Percentiles rank a stretch among this genome's conserved stretches.
These are phyloP conservation scores for Lipomyces starkeyi DNA, from an alignment of 805 yeast genomes.

Conservation along the genomic window DNA sequence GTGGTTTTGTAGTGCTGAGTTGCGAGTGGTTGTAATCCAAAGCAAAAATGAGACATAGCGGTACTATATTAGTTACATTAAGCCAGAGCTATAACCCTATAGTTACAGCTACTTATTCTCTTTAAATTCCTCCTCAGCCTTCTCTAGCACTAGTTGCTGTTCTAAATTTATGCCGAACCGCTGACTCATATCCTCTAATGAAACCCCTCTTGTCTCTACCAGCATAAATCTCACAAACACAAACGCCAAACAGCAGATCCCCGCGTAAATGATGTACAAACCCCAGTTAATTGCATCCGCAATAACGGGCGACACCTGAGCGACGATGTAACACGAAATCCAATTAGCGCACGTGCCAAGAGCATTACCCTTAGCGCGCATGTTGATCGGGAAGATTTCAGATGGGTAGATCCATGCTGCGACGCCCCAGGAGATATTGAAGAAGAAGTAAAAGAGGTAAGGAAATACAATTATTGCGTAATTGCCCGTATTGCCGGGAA, in stretches of 20 bases:
- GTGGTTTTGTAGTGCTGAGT: no score
- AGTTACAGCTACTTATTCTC: no score
- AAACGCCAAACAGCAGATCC: constrained; percentile 25
- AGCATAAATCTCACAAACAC: constrained; percentile 21
- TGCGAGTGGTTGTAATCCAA: no score
- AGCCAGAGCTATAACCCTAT: accelerated
- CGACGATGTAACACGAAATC: constrained; percentile 71
- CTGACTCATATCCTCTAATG: constrained; percentile 27
- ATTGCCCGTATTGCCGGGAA: not conserved
- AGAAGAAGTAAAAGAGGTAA: constrained; percentile 42
- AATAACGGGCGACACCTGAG: constrained; percentile 63
- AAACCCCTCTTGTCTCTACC: constrained; percentile 26
- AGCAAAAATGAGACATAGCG: no score
- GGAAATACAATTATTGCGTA: not conserved
- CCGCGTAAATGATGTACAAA: constrained; percentile 28
- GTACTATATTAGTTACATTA: no score
- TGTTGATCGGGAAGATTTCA: constrained; percentile 70
- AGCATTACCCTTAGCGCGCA: constrained; percentile 88
- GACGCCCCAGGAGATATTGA: constrained; percentile 41
- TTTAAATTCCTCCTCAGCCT: no score
- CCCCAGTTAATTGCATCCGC: constrained; percentile 30
- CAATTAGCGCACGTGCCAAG: constrained; percentile 89
- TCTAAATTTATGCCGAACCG: not conserved
- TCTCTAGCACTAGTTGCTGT: no score
- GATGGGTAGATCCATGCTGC: constrained; percentile 38